Evolutionary conservation across 257 asterid genomes (phyloP).

Genomic region (Leptodermis oblonga): DNA sequence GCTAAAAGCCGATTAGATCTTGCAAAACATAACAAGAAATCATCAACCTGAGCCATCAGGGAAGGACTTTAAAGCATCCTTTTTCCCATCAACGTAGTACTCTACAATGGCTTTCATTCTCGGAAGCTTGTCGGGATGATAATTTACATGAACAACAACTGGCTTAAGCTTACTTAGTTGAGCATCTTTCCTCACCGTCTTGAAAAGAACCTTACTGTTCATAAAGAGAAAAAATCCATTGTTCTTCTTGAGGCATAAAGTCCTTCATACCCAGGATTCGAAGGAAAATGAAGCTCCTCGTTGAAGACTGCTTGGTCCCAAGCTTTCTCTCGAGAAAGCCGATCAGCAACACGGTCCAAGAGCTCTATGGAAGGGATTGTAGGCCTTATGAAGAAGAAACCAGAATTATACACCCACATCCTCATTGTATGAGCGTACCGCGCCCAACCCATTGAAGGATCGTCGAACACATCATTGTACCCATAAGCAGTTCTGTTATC

Average conservation of each 20-base stretch:
- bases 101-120: conserved; percentile 64
- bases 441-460: conserved; percentile 73
- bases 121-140: conserved; percentile 57
- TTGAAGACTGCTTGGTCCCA: conserved; percentile 76
- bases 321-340: conserved; percentile 44
- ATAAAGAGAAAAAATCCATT: conserved; percentile 58
- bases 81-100: conserved; percentile 53
- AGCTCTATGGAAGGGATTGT: conserved; percentile 72
- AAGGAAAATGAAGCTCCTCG: conserved; percentile 62
- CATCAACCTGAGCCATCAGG: too few species aligned
- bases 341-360: conserved; percentile 55
- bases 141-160: conserved; percentile 53
- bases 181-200: conserved; percentile 44
- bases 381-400: conserved; percentile 63
- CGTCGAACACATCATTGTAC: conserved; percentile 50
- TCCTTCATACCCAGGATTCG: conserved; percentile 63
- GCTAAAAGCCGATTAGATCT: too few species aligned
- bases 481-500: conserved; percentile 62
- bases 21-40: not conserved
- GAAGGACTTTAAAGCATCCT: conserved; percentile 48
- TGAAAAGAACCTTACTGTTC: conserved; percentile 70
- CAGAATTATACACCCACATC: conserved; percentile 69
- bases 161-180: conserved; percentile 46
- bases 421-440: conserved; percentile 63
- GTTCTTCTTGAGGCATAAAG: conserved; percentile 68